These are phyloP conservation scores for Annulohypoxylon bovei DNA, from an alignment of 495 filamentous ascomycete genomes.

Conservation along the genomic window DNA sequence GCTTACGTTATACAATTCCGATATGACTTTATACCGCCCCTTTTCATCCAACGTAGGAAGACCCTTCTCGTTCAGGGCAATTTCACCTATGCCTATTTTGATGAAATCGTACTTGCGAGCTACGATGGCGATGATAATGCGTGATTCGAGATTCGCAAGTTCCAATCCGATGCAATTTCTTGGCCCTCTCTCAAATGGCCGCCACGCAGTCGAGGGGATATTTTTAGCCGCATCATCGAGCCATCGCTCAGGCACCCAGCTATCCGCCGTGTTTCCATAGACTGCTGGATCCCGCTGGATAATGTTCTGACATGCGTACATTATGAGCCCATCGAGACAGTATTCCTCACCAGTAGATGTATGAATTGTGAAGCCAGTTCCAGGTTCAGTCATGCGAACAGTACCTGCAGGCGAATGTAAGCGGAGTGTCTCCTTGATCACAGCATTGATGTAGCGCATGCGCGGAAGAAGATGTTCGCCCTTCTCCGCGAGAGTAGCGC, in stretches of 20 bases:
- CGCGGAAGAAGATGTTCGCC: constrained; percentile 25
- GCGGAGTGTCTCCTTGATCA: constrained; percentile 64
- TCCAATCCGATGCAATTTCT: constrained; percentile 67
- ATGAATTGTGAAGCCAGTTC: constrained; percentile 46
- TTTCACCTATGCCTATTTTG: constrained; percentile 58
- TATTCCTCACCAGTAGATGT: constrained; percentile 66
- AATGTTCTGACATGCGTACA: constrained; percentile 61
- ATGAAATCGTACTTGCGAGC: constrained; percentile 55
- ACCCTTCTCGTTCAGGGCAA: background rate
- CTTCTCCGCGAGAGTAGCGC: background rate
- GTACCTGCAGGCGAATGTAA: constrained; percentile 56
- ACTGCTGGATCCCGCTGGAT: constrained; percentile 68
- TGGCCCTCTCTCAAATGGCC: constrained; percentile 66
- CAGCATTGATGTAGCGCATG: constrained; percentile 56
- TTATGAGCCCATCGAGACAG: constrained; percentile 61
- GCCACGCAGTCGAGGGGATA: constrained; percentile 55
- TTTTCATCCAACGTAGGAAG: background rate
- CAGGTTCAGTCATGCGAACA: constrained; percentile 48
- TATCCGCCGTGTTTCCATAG: constrained; percentile 63
- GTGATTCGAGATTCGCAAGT: constrained; percentile 57
- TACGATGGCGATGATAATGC: constrained; percentile 52
- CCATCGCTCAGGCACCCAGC: constrained; percentile 72
- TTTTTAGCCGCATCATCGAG: constrained; percentile 43
- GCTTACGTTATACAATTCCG: constrained; percentile 58
- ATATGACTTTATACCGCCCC: constrained; percentile 47